Percentiles rank a stretch among this genome's conserved stretches.
Conservation (phyloP, 164 flowering plant species). For the Liriodendron chinense region DNA sequence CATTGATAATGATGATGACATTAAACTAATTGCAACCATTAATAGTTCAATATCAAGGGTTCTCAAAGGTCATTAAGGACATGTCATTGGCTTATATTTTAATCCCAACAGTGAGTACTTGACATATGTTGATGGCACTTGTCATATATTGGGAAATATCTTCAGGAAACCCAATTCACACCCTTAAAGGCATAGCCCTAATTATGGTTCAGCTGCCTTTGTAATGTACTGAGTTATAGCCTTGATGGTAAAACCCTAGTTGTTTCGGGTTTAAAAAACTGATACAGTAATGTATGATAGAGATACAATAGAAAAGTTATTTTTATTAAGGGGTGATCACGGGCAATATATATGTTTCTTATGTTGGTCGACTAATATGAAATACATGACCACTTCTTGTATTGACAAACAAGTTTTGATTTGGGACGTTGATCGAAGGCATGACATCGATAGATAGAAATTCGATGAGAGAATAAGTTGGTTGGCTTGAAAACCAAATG, state of each 20-base stretch:
- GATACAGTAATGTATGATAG: conserved; percentile 95
- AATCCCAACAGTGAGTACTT: conserved; percentile 83
- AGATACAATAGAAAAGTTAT: conserved; percentile 86
- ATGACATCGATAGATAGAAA: conserved; percentile 85
- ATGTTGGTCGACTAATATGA: conserved; percentile 96
- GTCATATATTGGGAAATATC: conserved; percentile 85
- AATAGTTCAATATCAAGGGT: conserved; percentile 93
- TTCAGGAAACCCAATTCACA: conserved; percentile 58
- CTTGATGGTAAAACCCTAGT: conserved; percentile 89
- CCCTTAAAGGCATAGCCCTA: conserved; percentile 69
- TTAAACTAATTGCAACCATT: conserved; percentile 83
- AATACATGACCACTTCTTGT: conserved; percentile 91
- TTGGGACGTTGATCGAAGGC: conserved; percentile 84
- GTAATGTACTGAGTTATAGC: conserved; percentile 80
- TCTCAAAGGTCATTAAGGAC: conserved; percentile 85
- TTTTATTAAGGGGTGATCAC: conserved; percentile 83
- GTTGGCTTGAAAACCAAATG: conserved; percentile 91
- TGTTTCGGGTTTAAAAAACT: conserved; percentile 83
- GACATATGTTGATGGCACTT: conserved; percentile 72
- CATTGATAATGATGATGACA: conserved; percentile 97
- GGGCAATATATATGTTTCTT: conserved; percentile 63
- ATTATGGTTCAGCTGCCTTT: conserved; percentile 49
- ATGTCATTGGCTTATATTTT: conserved; percentile 74
- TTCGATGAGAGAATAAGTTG: conserved; percentile 73
- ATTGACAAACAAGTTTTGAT: conserved; percentile 79